These are phyloP conservation scores for Wickerhamiella vanderwaltii DNA, from an alignment of 805 yeast genomes.

Conservation along the genomic window DNA sequence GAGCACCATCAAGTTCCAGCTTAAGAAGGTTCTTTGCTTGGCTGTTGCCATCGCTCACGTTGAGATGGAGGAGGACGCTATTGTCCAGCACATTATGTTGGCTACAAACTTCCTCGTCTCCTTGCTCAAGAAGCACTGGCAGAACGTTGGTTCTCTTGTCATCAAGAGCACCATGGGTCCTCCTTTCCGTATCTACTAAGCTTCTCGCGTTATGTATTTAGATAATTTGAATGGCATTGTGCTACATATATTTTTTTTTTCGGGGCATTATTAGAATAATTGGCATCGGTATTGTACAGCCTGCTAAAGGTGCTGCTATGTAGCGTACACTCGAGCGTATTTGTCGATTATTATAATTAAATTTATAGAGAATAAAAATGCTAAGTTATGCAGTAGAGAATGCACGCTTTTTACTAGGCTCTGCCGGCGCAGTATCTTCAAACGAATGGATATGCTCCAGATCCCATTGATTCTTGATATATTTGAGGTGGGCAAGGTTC, in stretches of 20 bases:
- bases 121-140: slow-evolving; percentile 99
- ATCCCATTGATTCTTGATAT: slow-evolving; percentile 66
- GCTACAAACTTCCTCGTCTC: slow-evolving; percentile 98
- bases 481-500: slow-evolving; percentile 73
- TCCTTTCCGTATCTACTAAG: slow-evolving; percentile 96
- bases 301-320: no score
- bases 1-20: slow-evolving; percentile 99
- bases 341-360: no score
- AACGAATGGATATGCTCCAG: slow-evolving; percentile 61
- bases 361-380: not conserved
- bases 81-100: slow-evolving; percentile 97
- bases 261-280: no score
- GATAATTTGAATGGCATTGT: not conserved
- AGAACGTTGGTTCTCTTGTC: slow-evolving; percentile 98
- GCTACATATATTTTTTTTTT: not conserved
- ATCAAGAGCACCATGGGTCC: slow-evolving; percentile 99
- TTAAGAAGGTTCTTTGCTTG: slow-evolving; percentile 98
- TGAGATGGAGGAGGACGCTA: slow-evolving; percentile 94
- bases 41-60: slow-evolving; percentile 99
- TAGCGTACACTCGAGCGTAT: no score
- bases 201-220: no score
- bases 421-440: slow-evolving; percentile 52
- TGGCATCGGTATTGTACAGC: no score
- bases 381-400: slow-evolving; percentile 39
- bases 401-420: slow-evolving; percentile 55